phyloP scores from a whole-genome alignment of 768 basidiomycete species.

The Pleurotus tuoliensis region DNA sequence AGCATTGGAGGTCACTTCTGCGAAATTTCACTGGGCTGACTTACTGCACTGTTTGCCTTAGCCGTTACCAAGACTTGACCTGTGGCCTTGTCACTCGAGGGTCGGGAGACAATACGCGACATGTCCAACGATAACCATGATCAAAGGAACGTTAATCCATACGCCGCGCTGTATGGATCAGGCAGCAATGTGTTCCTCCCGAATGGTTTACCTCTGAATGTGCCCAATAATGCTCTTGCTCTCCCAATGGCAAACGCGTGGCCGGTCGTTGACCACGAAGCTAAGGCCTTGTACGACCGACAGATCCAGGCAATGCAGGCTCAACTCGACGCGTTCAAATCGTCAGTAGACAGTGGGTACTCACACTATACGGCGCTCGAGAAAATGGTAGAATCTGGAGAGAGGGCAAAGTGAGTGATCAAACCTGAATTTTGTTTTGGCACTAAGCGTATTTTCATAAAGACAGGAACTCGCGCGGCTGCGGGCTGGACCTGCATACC shows the following conservation, averaged over 20 bases:
- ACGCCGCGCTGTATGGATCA: not conserved
- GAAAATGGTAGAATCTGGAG: conserved; percentile 8
- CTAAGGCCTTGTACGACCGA: not conserved
- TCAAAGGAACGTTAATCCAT: not conserved
- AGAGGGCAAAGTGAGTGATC: conserved; percentile 8
- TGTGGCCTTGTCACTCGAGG: too few species aligned
- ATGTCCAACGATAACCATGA: too few species aligned
- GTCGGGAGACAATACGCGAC: too few species aligned
- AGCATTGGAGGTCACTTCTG: too few species aligned
- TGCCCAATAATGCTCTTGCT: not conserved
- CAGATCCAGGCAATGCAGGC: conserved; percentile 2
- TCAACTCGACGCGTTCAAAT: not conserved
- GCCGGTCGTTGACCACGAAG: not conserved
- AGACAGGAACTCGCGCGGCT: conserved; percentile 1
- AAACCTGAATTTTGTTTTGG: not conserved
- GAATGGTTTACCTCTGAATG: not conserved
- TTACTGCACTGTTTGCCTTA: too few species aligned
- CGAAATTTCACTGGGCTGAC: too few species aligned
- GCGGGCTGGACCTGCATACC: not conserved
- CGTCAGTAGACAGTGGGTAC: not conserved
- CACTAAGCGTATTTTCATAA: not conserved
- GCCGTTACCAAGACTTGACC: too few species aligned
- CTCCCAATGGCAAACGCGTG: not conserved
- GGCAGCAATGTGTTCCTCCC: too few species aligned
- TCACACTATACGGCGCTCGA: conserved; percentile 1